Evolutionary conservation across 2,329 filamentous ascomycete genomes (phyloP).

Genomic region (Penicillium sp.): DNA sequence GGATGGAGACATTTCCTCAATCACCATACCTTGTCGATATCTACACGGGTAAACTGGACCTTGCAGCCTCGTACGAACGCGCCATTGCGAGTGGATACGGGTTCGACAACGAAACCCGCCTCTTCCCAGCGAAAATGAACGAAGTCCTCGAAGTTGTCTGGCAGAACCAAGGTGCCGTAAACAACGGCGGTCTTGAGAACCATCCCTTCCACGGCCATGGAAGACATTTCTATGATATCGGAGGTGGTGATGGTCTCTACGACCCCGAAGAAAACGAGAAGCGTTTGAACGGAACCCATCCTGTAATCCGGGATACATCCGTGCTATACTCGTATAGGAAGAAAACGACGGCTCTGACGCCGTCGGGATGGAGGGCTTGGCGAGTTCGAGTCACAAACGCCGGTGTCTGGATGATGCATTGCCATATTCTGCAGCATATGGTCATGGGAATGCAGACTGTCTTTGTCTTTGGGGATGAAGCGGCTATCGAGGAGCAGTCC

Average conservation of each 20-base stretch:
- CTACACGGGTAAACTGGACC: constrained; percentile 41
- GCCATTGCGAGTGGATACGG: constrained; percentile 25
- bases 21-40: constrained; percentile 51
- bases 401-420: constrained; percentile 52
- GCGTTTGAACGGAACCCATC: constrained; percentile 40
- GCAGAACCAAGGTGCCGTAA: constrained; percentile 36
- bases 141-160: constrained; percentile 51
- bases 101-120: constrained; percentile 44
- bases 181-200: constrained; percentile 33
- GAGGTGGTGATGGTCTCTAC: constrained; percentile 50
- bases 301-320: constrained; percentile 51
- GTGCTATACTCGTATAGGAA: constrained; percentile 58
- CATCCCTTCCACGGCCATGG: constrained; percentile 54
- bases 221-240: constrained; percentile 48
- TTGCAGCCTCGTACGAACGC: constrained; percentile 45
- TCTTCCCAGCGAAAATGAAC: constrained; percentile 47
- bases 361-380: constrained; percentile 63
- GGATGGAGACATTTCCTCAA: constrained; percentile 42
- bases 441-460: constrained; percentile 51
- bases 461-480: constrained; percentile 49
- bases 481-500: constrained; percentile 37
- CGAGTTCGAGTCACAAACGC: constrained; percentile 27
- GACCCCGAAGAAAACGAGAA: constrained; percentile 45
- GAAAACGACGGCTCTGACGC: constrained; percentile 42
- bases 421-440: constrained; percentile 53